Evolutionary conservation across 257 asterid species (phyloP).

Genomic region (Jacaranda mimosifolia): DNA sequence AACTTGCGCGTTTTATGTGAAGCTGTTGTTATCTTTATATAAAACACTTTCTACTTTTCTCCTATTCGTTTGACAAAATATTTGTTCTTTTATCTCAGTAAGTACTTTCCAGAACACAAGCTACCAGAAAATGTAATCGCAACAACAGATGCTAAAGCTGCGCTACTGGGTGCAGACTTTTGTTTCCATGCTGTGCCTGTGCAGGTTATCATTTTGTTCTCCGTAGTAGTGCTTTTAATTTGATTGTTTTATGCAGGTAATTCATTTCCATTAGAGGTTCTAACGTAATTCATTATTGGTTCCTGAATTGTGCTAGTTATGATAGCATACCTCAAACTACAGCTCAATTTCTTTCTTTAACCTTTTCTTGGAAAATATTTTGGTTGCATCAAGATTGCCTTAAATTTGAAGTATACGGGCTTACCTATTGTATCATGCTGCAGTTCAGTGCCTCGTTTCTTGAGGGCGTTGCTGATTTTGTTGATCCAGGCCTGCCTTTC

Average conservation of each 20-base stretch:
- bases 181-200: conserved; percentile 97
- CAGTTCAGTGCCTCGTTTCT: conserved; percentile 94
- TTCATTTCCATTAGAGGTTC: background rate
- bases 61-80: background rate
- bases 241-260: background rate
- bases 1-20: background rate
- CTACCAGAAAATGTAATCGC: conserved; percentile 82
- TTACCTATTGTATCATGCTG: conserved; percentile 45
- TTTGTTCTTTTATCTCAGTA: conserved; percentile 52
- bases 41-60: background rate
- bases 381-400: conserved; percentile 20
- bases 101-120: conserved; percentile 79
- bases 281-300: background rate
- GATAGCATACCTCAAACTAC: conserved; percentile 10
- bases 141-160: conserved; percentile 85
- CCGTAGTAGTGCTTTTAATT: no score
- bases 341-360: background rate
- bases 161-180: conserved; percentile 82
- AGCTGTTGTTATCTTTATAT: background rate
- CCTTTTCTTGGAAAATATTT: background rate
- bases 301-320: background rate
- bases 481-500: conserved; percentile 90
- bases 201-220: conserved; percentile 53
- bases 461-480: conserved; percentile 74
- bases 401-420: conserved; percentile 23